Conservation (phyloP, 2,329 filamentous ascomycete genomes). For the Pestalotiopsis sp. region DNA sequence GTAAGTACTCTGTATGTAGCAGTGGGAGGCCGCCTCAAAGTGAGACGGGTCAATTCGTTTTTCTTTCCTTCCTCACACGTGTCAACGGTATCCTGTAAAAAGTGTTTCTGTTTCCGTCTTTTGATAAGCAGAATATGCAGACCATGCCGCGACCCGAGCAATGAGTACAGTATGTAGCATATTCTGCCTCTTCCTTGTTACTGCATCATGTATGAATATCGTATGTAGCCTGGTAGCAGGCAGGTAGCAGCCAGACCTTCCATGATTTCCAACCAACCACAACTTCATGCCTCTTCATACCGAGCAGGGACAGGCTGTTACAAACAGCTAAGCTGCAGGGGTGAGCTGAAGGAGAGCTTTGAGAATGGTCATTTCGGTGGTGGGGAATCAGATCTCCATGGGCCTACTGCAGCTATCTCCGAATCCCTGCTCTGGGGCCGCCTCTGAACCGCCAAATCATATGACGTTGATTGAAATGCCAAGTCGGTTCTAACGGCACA, state of each 20-base stretch:
- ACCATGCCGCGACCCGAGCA: background rate
- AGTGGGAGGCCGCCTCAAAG: background rate
- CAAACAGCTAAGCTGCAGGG: background rate
- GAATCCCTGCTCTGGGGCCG: background rate
- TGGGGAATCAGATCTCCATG: background rate
- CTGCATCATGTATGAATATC: background rate
- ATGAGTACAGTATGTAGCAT: background rate
- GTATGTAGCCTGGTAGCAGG: too few species aligned
- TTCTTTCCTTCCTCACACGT: background rate
- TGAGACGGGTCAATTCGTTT: background rate
- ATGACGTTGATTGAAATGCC: slow-evolving; percentile 7
- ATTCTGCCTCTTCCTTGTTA: background rate
- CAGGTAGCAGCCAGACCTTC: background rate
- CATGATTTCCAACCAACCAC: background rate
- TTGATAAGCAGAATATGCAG: background rate
- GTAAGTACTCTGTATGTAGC: background rate
- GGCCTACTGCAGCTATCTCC: background rate
- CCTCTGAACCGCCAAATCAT: background rate
- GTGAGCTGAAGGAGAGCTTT: background rate
- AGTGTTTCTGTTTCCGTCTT: background rate
- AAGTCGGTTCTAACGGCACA: slow-evolving; percentile 7
- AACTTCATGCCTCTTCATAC: background rate
- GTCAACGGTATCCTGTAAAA: background rate
- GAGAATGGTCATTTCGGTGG: background rate
- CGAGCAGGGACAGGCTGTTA: background rate